Evolutionary conservation across 2,329 filamentous ascomycete species (phyloP).

Genomic region (Didymella glomerata): DNA sequence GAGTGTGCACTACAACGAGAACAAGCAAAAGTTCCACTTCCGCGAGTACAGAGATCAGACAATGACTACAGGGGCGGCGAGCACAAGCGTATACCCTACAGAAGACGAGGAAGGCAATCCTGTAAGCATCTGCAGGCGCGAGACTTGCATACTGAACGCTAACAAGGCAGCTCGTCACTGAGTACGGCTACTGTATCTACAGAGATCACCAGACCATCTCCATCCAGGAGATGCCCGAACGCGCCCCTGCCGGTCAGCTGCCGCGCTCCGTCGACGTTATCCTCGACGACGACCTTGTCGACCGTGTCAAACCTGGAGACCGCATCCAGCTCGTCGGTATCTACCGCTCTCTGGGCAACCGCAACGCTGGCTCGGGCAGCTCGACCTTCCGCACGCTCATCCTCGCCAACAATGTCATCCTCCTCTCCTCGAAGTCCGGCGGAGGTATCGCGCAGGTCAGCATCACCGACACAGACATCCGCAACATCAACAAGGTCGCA

Average conservation of each 20-base stretch:
- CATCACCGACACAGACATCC: conserved; percentile 95
- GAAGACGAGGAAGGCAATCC: conserved; percentile 94
- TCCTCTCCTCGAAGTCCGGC: conserved; percentile 94
- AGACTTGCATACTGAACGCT: not conserved
- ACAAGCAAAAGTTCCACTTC: conserved; percentile 83
- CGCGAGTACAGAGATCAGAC: conserved; percentile 95
- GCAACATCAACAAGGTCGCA: conserved; percentile 97
- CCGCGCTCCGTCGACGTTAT: conserved; percentile 96
- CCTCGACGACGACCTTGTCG: conserved; percentile 94
- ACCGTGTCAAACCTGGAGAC: conserved; percentile 93
- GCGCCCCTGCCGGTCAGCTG: conserved; percentile 92
- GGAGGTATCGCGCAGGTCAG: conserved; percentile 90
- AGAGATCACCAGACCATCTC: conserved; percentile 97
- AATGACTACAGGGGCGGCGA: conserved; percentile 88
- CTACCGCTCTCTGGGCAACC: conserved; percentile 91
- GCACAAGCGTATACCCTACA: conserved; percentile 90
- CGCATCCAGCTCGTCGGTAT: conserved; percentile 97
- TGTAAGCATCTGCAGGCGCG: conserved; percentile 47
- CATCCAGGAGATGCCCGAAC: conserved; percentile 98
- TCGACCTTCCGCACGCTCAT: conserved; percentile 95
- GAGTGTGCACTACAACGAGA: conserved; percentile 96
- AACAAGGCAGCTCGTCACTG: conserved; percentile 72
- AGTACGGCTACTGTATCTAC: conserved; percentile 96
- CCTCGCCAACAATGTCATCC: conserved; percentile 91
- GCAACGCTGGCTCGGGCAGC: conserved; percentile 88